Evolutionary conservation across 768 basidiomycete species (phyloP).

Genomic region (Russula emetica): DNA sequence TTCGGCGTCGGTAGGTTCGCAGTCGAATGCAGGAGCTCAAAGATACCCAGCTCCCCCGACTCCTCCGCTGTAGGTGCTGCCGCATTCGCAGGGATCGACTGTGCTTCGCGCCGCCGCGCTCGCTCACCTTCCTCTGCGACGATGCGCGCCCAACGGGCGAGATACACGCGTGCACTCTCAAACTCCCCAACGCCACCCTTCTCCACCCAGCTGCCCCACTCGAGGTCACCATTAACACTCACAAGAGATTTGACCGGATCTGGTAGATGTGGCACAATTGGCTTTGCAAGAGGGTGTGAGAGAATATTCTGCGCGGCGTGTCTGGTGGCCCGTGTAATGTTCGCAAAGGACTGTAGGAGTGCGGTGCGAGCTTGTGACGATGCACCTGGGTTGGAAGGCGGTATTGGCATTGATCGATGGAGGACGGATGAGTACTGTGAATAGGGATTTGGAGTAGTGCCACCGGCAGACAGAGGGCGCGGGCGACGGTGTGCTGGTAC

Average conservation of each 20-base stretch:
- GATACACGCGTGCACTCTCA: conserved; percentile 92
- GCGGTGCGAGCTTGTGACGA: conserved; percentile 72
- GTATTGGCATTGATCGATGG: conserved; percentile 65
- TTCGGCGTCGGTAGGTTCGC: conserved; percentile 79
- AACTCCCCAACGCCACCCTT: conserved; percentile 93
- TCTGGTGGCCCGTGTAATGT: conserved; percentile 87
- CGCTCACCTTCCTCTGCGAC: conserved; percentile 98
- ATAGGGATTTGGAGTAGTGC: conserved; percentile 48
- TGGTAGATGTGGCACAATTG: conserved; percentile 92
- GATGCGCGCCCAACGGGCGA: conserved; percentile 94
- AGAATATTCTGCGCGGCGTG: conserved; percentile 94
- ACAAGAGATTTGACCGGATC: conserved; percentile 90
- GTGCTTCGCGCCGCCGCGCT: conserved; percentile 74
- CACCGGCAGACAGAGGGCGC: conserved; percentile 47
- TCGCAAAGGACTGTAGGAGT: conserved; percentile 90
- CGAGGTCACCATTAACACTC: conserved; percentile 83
- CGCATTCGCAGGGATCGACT: conserved; percentile 53
- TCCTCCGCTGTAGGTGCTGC: conserved; percentile 32
- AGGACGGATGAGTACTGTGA: conserved; percentile 69
- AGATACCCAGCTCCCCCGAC: conserved; percentile 63
- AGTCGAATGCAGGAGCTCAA: conserved; percentile 77
- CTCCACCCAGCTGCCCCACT: conserved; percentile 93
- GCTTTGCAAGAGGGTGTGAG: conserved; percentile 92
- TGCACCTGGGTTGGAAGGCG: conserved; percentile 48
- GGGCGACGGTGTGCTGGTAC: conserved; percentile 81